A percentile compares a stretch with the other conserved stretches of the same genome.
These are phyloP conservation scores for Neoboletus subvelutipes DNA, from an alignment of 768 basidiomycete species.

Conservation along the genomic window DNA sequence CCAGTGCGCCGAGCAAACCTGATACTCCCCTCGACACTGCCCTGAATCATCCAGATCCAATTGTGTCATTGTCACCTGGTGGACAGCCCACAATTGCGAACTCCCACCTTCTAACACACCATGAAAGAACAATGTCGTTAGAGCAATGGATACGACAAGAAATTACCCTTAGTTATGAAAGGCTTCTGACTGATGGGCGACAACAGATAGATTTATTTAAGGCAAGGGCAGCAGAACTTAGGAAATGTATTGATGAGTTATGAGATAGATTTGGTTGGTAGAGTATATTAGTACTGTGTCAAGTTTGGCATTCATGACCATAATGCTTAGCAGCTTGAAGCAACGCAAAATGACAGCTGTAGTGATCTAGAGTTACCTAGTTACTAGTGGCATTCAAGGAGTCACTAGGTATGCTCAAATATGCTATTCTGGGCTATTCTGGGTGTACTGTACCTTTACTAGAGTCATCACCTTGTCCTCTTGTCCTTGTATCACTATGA, in stretches of 20 bases:
- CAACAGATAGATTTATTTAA: conserved; percentile 49
- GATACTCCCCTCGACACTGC: background rate
- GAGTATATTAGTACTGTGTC: background rate
- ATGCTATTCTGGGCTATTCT: no score
- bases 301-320: no score
- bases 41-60: conserved; percentile 3
- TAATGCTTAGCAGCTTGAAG: no score
- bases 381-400: no score
- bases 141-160: conserved; percentile 83
- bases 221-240: conserved; percentile 41
- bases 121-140: conserved; percentile 74
- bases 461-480: no score
- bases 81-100: conserved; percentile 10
- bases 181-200: conserved; percentile 52
- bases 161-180: conserved; percentile 65
- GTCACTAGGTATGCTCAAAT: no score
- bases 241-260: conserved; percentile 37
- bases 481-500: no score
- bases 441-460: no score
- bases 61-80: conserved; percentile 15
- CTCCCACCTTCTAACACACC: conserved; percentile 30
- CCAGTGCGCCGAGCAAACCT: background rate
- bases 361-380: no score
- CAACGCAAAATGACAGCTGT: no score
- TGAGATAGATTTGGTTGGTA: conserved; percentile 5